Conservation (phyloP, 2,329 filamentous ascomycete species). For the Curvularia lunata region DNA sequence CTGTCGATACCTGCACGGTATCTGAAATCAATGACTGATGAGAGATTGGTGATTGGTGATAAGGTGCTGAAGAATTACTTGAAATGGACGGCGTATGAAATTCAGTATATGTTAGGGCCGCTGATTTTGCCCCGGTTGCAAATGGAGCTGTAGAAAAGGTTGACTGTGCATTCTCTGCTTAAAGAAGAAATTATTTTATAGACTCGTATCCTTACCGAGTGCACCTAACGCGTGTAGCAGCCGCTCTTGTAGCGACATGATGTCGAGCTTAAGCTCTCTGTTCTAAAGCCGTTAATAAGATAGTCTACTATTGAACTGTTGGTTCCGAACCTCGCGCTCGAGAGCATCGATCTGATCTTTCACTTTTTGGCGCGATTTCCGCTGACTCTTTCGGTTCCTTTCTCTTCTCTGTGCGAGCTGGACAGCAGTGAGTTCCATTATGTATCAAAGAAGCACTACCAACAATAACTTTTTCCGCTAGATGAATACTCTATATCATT, state of each 20-base stretch:
- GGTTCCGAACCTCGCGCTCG: slow-evolving; percentile 11
- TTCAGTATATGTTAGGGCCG: background rate
- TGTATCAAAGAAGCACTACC: slow-evolving; percentile 1
- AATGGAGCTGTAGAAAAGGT: slow-evolving; percentile 11
- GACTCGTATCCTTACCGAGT: slow-evolving; percentile 12
- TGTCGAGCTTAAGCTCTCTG: slow-evolving; percentile 9
- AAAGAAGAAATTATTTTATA: slow-evolving; percentile 3
- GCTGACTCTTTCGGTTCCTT: slow-evolving; percentile 13
- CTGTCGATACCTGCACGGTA: background rate
- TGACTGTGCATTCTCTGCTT: slow-evolving; percentile 8
- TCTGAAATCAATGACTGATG: slow-evolving; percentile 3
- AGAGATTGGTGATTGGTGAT: slow-evolving; percentile 5
- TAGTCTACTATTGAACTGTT: slow-evolving; percentile 6
- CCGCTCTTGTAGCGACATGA: slow-evolving; percentile 6
- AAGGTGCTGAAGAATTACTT: slow-evolving; percentile 1
- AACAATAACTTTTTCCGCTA: slow-evolving; percentile 1
- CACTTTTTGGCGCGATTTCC: slow-evolving; percentile 8
- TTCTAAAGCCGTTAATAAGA: slow-evolving; percentile 14
- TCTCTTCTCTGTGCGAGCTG: slow-evolving; percentile 11
- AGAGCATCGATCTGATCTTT: slow-evolving; percentile 16
- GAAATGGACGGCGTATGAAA: slow-evolving; percentile 1
- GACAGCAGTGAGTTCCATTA: slow-evolving; percentile 3
- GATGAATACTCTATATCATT: background rate
- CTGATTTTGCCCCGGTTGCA: slow-evolving; percentile 5
- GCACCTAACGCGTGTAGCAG: slow-evolving; percentile 13